Percentiles rank a stretch among this genome's conserved stretches.
Conservation (phyloP, 441 rosid species). For the Mallotus repandus region DNA sequence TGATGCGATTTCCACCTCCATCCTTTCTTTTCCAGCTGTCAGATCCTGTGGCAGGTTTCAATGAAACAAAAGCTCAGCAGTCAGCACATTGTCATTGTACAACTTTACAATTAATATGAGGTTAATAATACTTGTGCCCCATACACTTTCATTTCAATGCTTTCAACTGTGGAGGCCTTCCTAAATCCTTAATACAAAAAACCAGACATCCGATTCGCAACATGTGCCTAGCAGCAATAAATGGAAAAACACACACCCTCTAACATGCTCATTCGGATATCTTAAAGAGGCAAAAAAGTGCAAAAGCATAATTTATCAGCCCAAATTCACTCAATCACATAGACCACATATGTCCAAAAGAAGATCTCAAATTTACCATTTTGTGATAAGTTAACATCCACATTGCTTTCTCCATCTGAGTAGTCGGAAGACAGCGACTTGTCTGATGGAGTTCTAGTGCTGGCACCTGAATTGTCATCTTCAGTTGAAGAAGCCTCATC, state of each 20-base stretch:
- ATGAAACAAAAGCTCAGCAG: slow-evolving; percentile 10
- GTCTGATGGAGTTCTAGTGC: slow-evolving; percentile 52
- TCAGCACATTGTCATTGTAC: background rate
- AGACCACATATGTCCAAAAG: slow-evolving; percentile 10
- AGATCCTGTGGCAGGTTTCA: slow-evolving; percentile 33
- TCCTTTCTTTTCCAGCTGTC: slow-evolving; percentile 24
- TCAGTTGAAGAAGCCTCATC: slow-evolving; percentile 37
- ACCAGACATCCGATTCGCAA: background rate
- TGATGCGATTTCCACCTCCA: slow-evolving; percentile 18
- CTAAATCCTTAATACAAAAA: background rate
- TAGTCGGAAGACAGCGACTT: slow-evolving; percentile 38
- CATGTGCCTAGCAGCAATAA: too few species aligned
- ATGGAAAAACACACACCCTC: background rate
- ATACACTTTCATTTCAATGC: background rate
- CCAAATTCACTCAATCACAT: background rate
- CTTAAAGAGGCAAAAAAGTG: too few species aligned
- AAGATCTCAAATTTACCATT: slow-evolving; percentile 34
- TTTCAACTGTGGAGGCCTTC: background rate
- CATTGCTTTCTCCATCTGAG: slow-evolving; percentile 43
- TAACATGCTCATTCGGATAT: background rate
- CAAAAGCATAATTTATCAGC: background rate
- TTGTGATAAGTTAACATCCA: slow-evolving; percentile 19
- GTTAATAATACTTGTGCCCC: background rate
- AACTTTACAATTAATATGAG: background rate
- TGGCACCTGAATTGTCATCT: slow-evolving; percentile 39